phyloP scores from a whole-genome alignment of 805 yeast species.

The Ogataea glucozyma region DNA sequence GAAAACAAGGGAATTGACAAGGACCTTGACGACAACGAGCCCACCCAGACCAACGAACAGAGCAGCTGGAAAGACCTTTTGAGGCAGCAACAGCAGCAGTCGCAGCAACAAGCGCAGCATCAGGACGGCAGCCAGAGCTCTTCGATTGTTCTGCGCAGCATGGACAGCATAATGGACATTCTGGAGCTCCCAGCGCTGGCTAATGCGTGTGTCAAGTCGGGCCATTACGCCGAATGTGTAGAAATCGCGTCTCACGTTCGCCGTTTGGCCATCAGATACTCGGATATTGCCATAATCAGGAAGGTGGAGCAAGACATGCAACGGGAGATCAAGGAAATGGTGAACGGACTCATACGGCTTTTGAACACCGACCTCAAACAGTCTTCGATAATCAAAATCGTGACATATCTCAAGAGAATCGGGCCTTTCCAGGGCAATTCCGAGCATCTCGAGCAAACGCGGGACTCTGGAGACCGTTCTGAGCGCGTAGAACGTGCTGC shows the following conservation, averaged over 20 bases:
- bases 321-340: constrained; percentile 59
- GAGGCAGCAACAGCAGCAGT: constrained; percentile 23
- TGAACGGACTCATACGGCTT: constrained; percentile 64
- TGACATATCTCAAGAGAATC: constrained; percentile 72
- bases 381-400: constrained; percentile 73
- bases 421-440: constrained; percentile 45
- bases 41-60: constrained; percentile 13
- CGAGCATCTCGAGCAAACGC: constrained; percentile 1
- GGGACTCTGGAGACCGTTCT: constrained; percentile 9
- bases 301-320: constrained; percentile 53
- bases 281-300: constrained; percentile 53
- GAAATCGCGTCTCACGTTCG: constrained; percentile 77
- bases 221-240: constrained; percentile 86
- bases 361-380: constrained; percentile 77
- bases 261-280: constrained; percentile 68
- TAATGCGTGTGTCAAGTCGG: constrained; percentile 79
- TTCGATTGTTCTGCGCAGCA: constrained; percentile 52
- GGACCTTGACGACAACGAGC: constrained; percentile 8
- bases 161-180: constrained; percentile 73
- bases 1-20: constrained; percentile 7
- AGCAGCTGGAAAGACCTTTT: constrained; percentile 26
- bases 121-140: constrained; percentile 22
- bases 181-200: constrained; percentile 83
- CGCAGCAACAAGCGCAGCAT: constrained; percentile 12
- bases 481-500: background rate